Conservation (phyloP, 805 yeast genomes). For the Hanseniaspora vineae region DNA sequence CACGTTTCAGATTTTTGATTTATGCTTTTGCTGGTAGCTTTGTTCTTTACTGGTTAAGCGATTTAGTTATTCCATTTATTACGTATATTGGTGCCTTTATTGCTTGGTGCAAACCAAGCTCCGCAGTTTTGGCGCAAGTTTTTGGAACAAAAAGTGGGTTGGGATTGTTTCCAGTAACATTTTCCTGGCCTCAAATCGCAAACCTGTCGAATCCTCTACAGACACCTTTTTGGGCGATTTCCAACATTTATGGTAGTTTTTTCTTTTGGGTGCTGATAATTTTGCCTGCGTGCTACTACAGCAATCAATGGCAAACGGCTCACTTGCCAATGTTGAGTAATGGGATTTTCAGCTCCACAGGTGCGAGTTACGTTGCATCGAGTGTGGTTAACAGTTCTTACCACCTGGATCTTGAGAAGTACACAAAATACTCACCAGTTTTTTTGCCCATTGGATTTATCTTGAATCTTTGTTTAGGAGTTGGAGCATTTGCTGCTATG, state of each 20-base stretch:
- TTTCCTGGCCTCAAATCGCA: constrained; percentile 56
- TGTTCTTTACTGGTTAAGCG: constrained; percentile 49
- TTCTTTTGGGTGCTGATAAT: constrained; percentile 37
- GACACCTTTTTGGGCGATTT: constrained; percentile 41
- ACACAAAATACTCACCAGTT: constrained; percentile 49
- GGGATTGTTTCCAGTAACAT: constrained; percentile 52
- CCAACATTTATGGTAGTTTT: constrained; percentile 34
- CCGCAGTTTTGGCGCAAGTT: constrained; percentile 47
- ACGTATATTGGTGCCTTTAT: constrained; percentile 46
- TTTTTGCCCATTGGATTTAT: constrained; percentile 46
- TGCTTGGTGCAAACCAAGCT: constrained; percentile 51
- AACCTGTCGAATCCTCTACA: constrained; percentile 49
- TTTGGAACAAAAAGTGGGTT: constrained; percentile 52
- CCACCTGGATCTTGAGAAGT: constrained; percentile 32
- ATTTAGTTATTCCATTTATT: constrained; percentile 43
- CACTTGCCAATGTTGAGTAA: constrained; percentile 46
- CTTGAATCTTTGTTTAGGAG: constrained; percentile 46
- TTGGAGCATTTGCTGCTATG: constrained; percentile 50
- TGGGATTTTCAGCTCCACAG: constrained; percentile 28
- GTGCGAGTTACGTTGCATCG: constrained; percentile 32
- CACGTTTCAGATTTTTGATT: constrained; percentile 37
- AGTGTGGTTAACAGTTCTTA: constrained; percentile 28
- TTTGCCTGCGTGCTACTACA: constrained; percentile 36
- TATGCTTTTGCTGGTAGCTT: constrained; percentile 29
- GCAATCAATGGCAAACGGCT: constrained; percentile 46